Percentiles rank a stretch among this genome's conserved stretches.
phyloP scores from a whole-genome alignment of 148 eudicot genomes.

The Rhododendron ferrugineum region DNA sequence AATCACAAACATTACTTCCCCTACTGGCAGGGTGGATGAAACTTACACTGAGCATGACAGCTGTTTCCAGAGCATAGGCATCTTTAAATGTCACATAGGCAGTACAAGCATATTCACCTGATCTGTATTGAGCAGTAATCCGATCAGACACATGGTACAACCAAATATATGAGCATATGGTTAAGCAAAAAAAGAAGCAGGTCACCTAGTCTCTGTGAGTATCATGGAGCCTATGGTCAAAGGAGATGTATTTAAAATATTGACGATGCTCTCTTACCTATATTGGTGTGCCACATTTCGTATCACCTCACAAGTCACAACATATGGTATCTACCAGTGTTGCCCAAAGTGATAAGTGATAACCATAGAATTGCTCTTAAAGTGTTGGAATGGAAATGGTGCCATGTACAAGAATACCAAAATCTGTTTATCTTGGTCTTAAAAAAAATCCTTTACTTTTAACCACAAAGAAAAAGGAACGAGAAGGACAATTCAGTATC shows the following conservation, averaged over 20 bases:
- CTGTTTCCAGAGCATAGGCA: slow-evolving; percentile 74
- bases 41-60: slow-evolving; percentile 71
- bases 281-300: background rate
- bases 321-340: background rate
- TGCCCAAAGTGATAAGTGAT: background rate
- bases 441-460: background rate
- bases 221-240: background rate
- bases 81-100: slow-evolving; percentile 71
- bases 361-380: background rate
- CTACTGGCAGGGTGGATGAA: background rate
- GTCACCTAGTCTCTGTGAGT: background rate
- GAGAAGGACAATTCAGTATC: background rate
- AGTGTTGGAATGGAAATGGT: background rate
- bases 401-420: background rate
- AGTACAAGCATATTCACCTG: slow-evolving; percentile 51
- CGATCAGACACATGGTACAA: background rate
- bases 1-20: background rate
- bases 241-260: background rate
- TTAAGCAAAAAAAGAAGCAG: background rate
- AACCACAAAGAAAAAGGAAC: background rate
- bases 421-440: background rate
- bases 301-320: background rate
- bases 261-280: background rate
- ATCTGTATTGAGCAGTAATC: slow-evolving; percentile 26
- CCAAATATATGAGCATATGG: background rate